Evolutionary conservation across 2,329 filamentous ascomycete species (phyloP).

Genomic region (Calonectria pseudoturangicola): DNA sequence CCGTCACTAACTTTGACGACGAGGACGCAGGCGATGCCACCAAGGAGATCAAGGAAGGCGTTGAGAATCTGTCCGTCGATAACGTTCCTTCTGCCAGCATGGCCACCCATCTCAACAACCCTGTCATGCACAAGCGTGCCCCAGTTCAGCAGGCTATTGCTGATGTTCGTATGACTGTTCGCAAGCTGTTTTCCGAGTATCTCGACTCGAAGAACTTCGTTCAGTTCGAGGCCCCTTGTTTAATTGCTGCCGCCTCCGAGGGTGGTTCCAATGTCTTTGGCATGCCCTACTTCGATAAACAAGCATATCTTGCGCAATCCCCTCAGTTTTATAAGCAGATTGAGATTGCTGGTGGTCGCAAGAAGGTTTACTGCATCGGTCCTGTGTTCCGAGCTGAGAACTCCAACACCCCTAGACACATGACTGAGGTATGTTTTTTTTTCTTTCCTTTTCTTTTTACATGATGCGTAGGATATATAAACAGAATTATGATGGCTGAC

Average conservation of each 20-base stretch:
- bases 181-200: constrained; percentile 85
- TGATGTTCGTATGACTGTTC: constrained; percentile 72
- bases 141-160: constrained; percentile 92
- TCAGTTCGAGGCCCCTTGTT: constrained; percentile 90
- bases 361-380: constrained; percentile 86
- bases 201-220: constrained; percentile 84
- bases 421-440: constrained; percentile 78
- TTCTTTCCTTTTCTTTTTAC: no score
- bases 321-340: constrained; percentile 93
- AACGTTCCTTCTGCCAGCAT: constrained; percentile 84
- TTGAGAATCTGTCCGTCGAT: constrained; percentile 64
- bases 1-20: constrained; percentile 76
- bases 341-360: constrained; percentile 85
- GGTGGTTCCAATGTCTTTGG: constrained; percentile 95
- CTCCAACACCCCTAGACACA: constrained; percentile 87
- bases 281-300: constrained; percentile 90
- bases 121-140: constrained; percentile 92
- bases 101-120: constrained; percentile 91
- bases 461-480: neutral
- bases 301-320: constrained; percentile 86
- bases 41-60: constrained; percentile 66
- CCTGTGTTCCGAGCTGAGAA: constrained; percentile 92
- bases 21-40: constrained; percentile 67
- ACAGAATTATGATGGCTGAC: constrained; percentile 29
- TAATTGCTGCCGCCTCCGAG: constrained; percentile 93